phyloP scores from a whole-genome alignment of 352 stramenopile species.

The Thalassiosira gravida region DNA sequence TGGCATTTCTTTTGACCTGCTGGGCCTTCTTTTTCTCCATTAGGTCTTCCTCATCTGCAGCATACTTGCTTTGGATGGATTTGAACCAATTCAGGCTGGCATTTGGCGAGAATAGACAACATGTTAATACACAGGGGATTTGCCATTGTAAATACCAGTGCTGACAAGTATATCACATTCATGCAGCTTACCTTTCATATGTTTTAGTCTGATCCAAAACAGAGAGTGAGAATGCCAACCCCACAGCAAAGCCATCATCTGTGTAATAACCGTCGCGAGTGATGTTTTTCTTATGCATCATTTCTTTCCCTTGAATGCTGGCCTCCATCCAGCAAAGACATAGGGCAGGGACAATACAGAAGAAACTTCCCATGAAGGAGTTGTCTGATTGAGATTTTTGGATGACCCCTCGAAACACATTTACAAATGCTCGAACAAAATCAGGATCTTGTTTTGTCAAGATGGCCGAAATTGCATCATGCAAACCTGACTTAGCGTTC shows the following conservation, averaged over 20 bases:
- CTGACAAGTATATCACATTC: no score
- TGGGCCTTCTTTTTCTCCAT: slow-evolving; percentile 41
- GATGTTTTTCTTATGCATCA: slow-evolving; percentile 93
- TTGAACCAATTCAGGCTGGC: slow-evolving; percentile 57
- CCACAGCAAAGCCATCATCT: slow-evolving; percentile 94
- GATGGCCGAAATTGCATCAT: slow-evolving; percentile 27
- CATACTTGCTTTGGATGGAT: slow-evolving; percentile 59
- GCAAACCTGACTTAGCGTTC: slow-evolving; percentile 12
- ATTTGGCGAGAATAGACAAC: background rate
- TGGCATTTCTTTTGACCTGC: slow-evolving; percentile 48
- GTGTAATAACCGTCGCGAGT: slow-evolving; percentile 91
- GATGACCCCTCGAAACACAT: slow-evolving; percentile 85
- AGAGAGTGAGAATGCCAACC: slow-evolving; percentile 91
- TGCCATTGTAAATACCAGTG: slow-evolving; percentile 1
- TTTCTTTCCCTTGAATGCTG: slow-evolving; percentile 87
- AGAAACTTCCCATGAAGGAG: slow-evolving; percentile 89
- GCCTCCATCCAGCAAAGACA: slow-evolving; percentile 70
- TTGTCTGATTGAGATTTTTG: slow-evolving; percentile 45
- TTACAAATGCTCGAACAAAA: slow-evolving; percentile 89
- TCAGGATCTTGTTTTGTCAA: slow-evolving; percentile 86
- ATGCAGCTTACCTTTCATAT: slow-evolving; percentile 43
- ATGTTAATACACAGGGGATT: background rate
- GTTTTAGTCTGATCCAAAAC: slow-evolving; percentile 47
- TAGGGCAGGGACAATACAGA: slow-evolving; percentile 68
- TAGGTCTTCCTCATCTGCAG: slow-evolving; percentile 51